phyloP scores from a whole-genome alignment of 768 basidiomycete genomes.

The Panaeolus cyanescens region DNA sequence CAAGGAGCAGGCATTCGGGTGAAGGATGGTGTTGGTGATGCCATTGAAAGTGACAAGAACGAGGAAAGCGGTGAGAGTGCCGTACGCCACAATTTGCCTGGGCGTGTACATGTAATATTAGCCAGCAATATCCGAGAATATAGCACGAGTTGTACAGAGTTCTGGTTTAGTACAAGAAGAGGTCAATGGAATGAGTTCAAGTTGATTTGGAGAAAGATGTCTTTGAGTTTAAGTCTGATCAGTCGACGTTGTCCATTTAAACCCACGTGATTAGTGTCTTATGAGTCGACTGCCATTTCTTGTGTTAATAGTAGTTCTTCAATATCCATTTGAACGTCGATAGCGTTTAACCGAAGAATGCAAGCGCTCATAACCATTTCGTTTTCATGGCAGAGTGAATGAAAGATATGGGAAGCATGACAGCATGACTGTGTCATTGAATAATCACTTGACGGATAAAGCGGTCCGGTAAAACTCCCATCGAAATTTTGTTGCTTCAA shows the following conservation, averaged over 20 bases:
- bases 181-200: background rate
- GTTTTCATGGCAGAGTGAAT: too few relatives aligned
- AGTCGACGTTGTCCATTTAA: background rate
- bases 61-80: background rate
- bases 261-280: background rate
- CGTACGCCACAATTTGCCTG: background rate
- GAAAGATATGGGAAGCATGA: background rate
- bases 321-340: background rate
- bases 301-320: too few relatives aligned
- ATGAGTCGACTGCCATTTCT: background rate
- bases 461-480: background rate
- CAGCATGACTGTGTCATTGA: background rate
- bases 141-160: background rate
- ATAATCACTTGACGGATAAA: background rate
- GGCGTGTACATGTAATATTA: background rate
- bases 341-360: background rate
- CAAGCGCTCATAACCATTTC: background rate
- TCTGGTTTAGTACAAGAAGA: background rate
- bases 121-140: background rate
- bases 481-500: constrained; percentile 1
- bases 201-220: background rate
- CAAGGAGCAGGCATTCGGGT: background rate
- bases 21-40: background rate
- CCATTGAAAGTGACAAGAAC: background rate
- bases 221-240: background rate